Conservation (phyloP, 2,329 filamentous ascomycete genomes). For the Stagonosporopsis chrysanthemi region DNA sequence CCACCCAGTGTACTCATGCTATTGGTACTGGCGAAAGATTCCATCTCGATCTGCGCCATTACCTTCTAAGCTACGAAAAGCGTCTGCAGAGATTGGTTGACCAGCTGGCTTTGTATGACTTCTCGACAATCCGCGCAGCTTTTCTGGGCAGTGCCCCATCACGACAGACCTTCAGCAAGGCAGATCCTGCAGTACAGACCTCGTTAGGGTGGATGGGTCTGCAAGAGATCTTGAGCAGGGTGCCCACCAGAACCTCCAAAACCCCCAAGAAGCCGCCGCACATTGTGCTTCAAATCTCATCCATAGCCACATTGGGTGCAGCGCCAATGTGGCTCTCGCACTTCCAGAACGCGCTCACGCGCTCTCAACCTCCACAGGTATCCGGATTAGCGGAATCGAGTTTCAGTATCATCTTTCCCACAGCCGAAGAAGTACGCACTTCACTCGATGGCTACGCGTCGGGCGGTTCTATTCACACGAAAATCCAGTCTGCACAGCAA, state of each 20-base stretch:
- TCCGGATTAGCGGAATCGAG: constrained; percentile 45
- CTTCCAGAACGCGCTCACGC: constrained; percentile 51
- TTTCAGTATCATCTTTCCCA: constrained; percentile 82
- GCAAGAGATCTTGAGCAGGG: constrained; percentile 63
- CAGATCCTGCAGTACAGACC: constrained; percentile 58
- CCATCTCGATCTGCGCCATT: constrained; percentile 76
- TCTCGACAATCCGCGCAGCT: constrained; percentile 71
- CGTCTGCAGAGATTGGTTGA: constrained; percentile 63
- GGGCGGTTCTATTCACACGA: constrained; percentile 83
- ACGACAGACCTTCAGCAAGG: constrained; percentile 60
- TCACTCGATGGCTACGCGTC: constrained; percentile 81
- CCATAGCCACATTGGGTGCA: constrained; percentile 78
- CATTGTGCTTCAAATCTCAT: constrained; percentile 74
- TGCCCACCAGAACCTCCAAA: constrained; percentile 51
- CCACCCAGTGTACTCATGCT: constrained; percentile 10
- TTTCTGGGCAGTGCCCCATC: constrained; percentile 83
- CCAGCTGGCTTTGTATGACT: constrained; percentile 70
- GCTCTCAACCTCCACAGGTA: background rate
- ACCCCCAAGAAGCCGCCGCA: constrained; percentile 29
- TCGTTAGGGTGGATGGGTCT: constrained; percentile 81
- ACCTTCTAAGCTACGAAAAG: constrained; percentile 74
- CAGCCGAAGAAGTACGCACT: constrained; percentile 75
- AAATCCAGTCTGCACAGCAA: constrained; percentile 73
- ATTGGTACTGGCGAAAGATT: constrained; percentile 73
- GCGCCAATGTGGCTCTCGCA: constrained; percentile 75